Evolutionary conservation across 1,284 basidiomycete genomes (phyloP), one percentile per base, ranked within the genome.

Genomic region (Prillingera fragicola): DNA sequence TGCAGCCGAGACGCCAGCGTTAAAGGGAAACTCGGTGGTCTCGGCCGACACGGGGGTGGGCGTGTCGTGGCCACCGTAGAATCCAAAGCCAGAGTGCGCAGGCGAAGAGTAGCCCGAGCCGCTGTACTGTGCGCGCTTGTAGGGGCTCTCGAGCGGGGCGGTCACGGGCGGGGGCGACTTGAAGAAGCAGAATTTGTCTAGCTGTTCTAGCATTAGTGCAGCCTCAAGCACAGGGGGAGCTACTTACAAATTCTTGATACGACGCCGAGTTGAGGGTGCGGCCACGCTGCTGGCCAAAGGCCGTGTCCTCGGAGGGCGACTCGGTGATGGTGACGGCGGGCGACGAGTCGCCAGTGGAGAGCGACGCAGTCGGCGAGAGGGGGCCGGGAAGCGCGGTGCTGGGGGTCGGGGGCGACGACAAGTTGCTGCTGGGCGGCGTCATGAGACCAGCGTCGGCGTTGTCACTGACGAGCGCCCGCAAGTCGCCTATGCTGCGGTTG

Each of bases 141-240:
- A 41, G 7, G 31, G 14, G 18, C 37, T 37, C n/a, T 48, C 46
- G 3, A 48, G 46, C 5, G 37, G 33, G 8, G 27, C 35, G 18
- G 31, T 18, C 5, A 38, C 24, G 4, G 37, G 25, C 4, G 59
- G 56, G 0, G 67, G 67, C 13, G 63, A 65, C 41, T 69, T 63
- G 63, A 70, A 72, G 57, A 72, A 72, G 54, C 70, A 72, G 49
- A 69, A 72, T 42, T 65, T 65, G 47, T 66, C 62, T 10, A 72
- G 53, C 68, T 70, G 41, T 33, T 21, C 18, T 26, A 9, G 27
- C 24, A 14, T 39, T 40, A 22, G 13, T 22, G 14, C 18, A 34
- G 17, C 15, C 23, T 15, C 13, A 18, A 22, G 4, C n/a, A 14
- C 22, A 25, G 8, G 12, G 24, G 21, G 10, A 21, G 14, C 3